Base-by-base conservation (phyloP, 2,329 filamentous ascomycete species). In the Colletotrichum chrysophilum region DNA sequence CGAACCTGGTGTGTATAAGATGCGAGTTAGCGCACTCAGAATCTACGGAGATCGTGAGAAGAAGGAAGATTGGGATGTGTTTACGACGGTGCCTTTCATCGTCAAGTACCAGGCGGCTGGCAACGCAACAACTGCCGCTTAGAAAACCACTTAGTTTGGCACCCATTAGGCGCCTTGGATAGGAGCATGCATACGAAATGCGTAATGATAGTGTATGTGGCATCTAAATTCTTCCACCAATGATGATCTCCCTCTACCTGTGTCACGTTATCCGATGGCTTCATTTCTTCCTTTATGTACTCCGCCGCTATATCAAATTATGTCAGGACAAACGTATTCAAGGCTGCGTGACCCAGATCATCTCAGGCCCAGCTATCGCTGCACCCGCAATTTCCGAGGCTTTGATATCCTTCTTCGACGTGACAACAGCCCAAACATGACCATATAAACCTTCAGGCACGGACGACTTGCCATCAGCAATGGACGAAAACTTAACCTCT, bases 1-100 rank as follows among this genome's bases (percentile, higher is more conserved):
- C 2, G 86, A 88, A 0, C 82, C 85, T 1, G 90, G 89, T 7
- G 78, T 79, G 21, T 91, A 92, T 80, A 87, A 86, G 80, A 82
- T 91, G 67, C 83, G 83, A 1, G 83, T 90, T n/a, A 85, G 85
- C 69, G 88, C 89, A 2, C 80, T 91, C 76, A 85, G 85, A 70
- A 86, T 91, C 73, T 90, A 88, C 79, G 90, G 90, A 7, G 84
- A 91, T 30, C 56, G 69, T 4, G 58, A 74, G 4, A 75, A 78
- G 14, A 52, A 71, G 32, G 70, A 76, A n/a, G 81, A 82, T 62
- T 83, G 79, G 71, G 77, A 81, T 26, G 48, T 69, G 0, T 32
- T 75, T 2, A 71, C 77, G 24, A 77, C 76, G 7, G 77, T 78
- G 16, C 71, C 76, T 14, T 80, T 80, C n/a, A 38, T 72, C 14